phyloP scores from a whole-genome alignment of 2,329 filamentous ascomycete species.

The Ophiosphaerella korrae region DNA sequence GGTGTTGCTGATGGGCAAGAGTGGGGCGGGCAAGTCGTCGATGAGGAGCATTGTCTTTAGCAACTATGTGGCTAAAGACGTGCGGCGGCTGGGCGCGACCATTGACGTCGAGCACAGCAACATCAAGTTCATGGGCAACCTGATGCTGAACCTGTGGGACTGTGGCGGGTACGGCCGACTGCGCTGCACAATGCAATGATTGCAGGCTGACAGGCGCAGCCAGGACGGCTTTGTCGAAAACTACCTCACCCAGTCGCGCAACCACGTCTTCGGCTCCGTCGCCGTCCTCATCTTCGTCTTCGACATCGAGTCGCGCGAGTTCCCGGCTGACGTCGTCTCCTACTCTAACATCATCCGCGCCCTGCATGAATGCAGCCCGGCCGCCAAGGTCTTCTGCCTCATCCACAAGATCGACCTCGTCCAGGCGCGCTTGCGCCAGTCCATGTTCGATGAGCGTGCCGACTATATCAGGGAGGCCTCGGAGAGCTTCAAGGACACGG shows the following conservation, averaged over 20 bases:
- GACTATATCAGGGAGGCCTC: constrained; percentile 77
- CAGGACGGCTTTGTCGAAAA: constrained; percentile 99
- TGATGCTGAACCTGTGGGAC: constrained; percentile 98
- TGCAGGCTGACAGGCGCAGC: constrained; percentile 51
- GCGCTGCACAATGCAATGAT: background rate
- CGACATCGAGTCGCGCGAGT: constrained; percentile 94
- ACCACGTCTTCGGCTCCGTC: constrained; percentile 95
- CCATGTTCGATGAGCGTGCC: constrained; percentile 84
- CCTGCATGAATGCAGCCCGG: constrained; percentile 80
- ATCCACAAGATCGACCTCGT: constrained; percentile 99
- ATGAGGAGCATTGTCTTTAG: constrained; percentile 99
- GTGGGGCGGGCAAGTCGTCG: constrained; percentile 94
- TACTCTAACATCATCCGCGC: constrained; percentile 91
- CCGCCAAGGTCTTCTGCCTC: constrained; percentile 87
- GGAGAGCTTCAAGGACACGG: constrained; percentile 63
- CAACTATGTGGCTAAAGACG: constrained; percentile 97
- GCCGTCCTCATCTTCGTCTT: constrained; percentile 99
- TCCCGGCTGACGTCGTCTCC: constrained; percentile 88
- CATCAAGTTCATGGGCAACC: constrained; percentile 97
- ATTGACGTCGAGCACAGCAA: constrained; percentile 99
- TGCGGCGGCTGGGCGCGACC: constrained; percentile 87
- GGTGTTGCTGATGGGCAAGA: constrained; percentile 76
- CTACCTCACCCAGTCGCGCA: constrained; percentile 92
- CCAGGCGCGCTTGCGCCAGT: constrained; percentile 75
- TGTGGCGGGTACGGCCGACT: constrained; percentile 74